Conservation (phyloP, 306 rosid genomes). For the Geum urbanum region DNA sequence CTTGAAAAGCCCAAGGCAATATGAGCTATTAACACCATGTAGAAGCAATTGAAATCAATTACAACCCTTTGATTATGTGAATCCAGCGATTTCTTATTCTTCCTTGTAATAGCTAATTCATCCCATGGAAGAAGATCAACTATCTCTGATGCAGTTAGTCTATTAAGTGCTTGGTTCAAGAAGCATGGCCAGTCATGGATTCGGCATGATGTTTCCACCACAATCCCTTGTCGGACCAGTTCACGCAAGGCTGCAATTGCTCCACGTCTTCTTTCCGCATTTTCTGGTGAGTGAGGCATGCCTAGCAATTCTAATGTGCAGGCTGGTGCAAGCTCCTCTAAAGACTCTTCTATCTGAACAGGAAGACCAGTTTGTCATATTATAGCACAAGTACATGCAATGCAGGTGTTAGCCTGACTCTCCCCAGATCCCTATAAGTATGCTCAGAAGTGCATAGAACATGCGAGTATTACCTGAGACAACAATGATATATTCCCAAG, state of each 20-base stretch:
- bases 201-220: constrained; percentile 76
- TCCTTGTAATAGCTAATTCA: constrained; percentile 66
- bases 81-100: constrained; percentile 89
- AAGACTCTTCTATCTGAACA: constrained; percentile 90
- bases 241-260: constrained; percentile 93
- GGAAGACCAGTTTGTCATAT: constrained; percentile 18
- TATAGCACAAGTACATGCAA: neutral
- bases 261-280: constrained; percentile 77
- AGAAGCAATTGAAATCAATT: constrained; percentile 76
- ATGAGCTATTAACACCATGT: constrained; percentile 67
- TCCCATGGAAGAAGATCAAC: constrained; percentile 96
- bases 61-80: constrained; percentile 87
- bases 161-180: constrained; percentile 70
- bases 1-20: constrained; percentile 88
- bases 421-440: too few relatives aligned
- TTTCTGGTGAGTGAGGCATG: constrained; percentile 61
- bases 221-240: constrained; percentile 93
- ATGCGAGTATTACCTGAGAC: constrained; percentile 51
- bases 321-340: constrained; percentile 98
- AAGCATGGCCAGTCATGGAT: constrained; percentile 93
- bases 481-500: constrained; percentile 70
- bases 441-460: neutral
- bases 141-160: constrained; percentile 71
- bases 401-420: too few relatives aligned
- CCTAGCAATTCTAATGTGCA: constrained; percentile 87